A percentile compares a stretch with the other conserved stretches of the same genome.
Conservation (phyloP, 2,329 filamentous ascomycete species). For the Cladosporium cucumerinum region DNA sequence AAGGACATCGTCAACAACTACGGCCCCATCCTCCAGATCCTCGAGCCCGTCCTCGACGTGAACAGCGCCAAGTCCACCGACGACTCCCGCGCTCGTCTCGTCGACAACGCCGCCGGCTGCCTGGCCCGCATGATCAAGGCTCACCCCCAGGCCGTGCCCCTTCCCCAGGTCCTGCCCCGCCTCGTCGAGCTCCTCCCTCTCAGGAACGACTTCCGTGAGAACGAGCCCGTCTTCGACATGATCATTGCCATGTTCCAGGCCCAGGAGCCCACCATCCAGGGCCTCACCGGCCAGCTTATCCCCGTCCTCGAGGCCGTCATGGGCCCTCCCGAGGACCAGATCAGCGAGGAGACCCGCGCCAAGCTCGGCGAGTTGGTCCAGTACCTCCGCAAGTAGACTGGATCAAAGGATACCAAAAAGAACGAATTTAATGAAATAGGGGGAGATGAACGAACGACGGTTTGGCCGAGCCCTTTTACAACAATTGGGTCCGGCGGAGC, state of each 20-base stretch:
- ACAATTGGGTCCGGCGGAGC: neutral
- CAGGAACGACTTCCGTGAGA: constrained; percentile 94
- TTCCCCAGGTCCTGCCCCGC: constrained; percentile 76
- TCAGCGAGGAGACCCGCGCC: constrained; percentile 67
- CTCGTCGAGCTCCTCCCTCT: constrained; percentile 77
- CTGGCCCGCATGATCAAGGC: constrained; percentile 88
- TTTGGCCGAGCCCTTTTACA: neutral
- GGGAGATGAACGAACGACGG: neutral
- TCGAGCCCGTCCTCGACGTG: constrained; percentile 74
- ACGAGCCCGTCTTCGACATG: constrained; percentile 88
- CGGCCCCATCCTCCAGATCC: constrained; percentile 73
- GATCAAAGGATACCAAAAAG: neutral
- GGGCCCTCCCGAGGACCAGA: constrained; percentile 67
- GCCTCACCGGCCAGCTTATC: constrained; percentile 66
- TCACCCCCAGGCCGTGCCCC: constrained; percentile 77
- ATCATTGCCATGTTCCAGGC: constrained; percentile 78
- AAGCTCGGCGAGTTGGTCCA: constrained; percentile 60
- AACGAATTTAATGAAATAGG: constrained; percentile 4
- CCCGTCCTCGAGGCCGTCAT: constrained; percentile 72
- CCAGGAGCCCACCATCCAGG: constrained; percentile 65
- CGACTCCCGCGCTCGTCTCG: constrained; percentile 73
- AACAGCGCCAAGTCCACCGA: constrained; percentile 38
- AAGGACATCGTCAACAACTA: constrained; percentile 72
- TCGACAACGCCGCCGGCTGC: constrained; percentile 92
- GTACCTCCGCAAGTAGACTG: constrained; percentile 12